Base-by-base conservation (phyloP, 2,329 filamentous ascomycete species). In the Penicillium sp. region DNA sequence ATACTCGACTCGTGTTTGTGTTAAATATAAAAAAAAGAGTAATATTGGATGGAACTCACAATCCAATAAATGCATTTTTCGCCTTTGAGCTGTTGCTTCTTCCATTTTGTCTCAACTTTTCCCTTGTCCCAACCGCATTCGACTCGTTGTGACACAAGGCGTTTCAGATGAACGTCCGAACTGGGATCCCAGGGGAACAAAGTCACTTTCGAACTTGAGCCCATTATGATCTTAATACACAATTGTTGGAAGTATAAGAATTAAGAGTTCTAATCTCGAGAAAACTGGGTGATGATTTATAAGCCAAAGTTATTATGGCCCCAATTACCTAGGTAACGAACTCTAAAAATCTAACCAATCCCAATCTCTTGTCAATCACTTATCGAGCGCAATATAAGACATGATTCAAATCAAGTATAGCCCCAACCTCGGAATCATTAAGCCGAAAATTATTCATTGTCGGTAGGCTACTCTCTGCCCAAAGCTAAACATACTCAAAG, bases 1-100 rank as follows among this genome's bases (percentile, higher is more conserved):
- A 27, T 38, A 6, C 3, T 55, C 2, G 7, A 19, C 23, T n/a
- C 10, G 4, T 38, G 1, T 13, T 9, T 35, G 4, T 8, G 4
- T 53, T 38, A 21, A 44, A 47, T 23, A 15, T 1, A 39, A 43
- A 17, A 35, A 39, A 43, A 17, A 35, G 6, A n/a, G 3, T 2
- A 27, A 9, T 2, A 13, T 29, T n/a, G 15, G 9, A 12, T 38
- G 25, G 0, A 27, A 51, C 59, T 63, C 35, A 66, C 64, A 58
- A 66, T 65, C 64, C 64, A 66, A 44, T 61, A 66, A 8, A 66
- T 61, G 25, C 63, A 66, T 13, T 66, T 66, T 9, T 45, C 38
- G n/a, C 64, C 64, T 19, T 51, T 52, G 1, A 45, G 49, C 38
- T 66, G 64, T n/a, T 50, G 38, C 6, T 58, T 38, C 35, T 39